Evolutionary conservation across 2,329 filamentous ascomycete genomes (phyloP), one percentile per base, ranked within the genome.

Genomic region (Reticulascus tulasneorum): DNA sequence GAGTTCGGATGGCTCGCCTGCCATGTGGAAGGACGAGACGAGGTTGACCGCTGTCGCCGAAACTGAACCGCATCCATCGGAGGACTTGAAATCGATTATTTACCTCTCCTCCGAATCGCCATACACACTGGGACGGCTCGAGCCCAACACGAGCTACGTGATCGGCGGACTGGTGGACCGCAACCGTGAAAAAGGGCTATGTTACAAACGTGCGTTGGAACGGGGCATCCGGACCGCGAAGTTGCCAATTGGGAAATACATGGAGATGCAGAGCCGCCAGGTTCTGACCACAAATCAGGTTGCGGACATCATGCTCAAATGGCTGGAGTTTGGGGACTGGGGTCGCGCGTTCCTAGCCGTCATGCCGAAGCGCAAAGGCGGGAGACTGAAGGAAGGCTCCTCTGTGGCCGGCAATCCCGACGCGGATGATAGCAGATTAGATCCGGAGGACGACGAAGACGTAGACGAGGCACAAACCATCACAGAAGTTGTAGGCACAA

Each of bases 271-370:
- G 37, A 90, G 84, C 50, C 79, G 93, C 21, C 79, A 84, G 50
- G 86, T 98, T 5, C 67, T 98, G 38, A 83, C 91, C 4, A 96
- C 91, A 7, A 98, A 97, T 55, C 93, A 98, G 54, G 93, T 98
- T 2, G 78, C 93, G 29, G 91, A 97, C 63, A 97, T 98, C 45
- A 95, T 98, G 87, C 66, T 95, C 29, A 82, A 80, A 47, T 98
- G 90, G 89, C 62, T 98, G 36, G 88, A 96, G 60, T 79, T 78
- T 31, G 86, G 86, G 3, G 85, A 97, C 58, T 98, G 93, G 93
- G 90, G 84, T 2, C 71, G 85, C 54, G 90, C 93, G 0, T 98
- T 98, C 57, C 65, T 90, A 62, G 73, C 78, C 33, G 88, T 94
- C 4, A 90, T 98, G 48, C 93, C 93, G 0, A 89, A 88, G 62